Evolutionary conservation across 2,329 filamentous ascomycete genomes (phyloP), one percentile per base, ranked within the genome.

Genomic region (Microsporum ferrugineum): DNA sequence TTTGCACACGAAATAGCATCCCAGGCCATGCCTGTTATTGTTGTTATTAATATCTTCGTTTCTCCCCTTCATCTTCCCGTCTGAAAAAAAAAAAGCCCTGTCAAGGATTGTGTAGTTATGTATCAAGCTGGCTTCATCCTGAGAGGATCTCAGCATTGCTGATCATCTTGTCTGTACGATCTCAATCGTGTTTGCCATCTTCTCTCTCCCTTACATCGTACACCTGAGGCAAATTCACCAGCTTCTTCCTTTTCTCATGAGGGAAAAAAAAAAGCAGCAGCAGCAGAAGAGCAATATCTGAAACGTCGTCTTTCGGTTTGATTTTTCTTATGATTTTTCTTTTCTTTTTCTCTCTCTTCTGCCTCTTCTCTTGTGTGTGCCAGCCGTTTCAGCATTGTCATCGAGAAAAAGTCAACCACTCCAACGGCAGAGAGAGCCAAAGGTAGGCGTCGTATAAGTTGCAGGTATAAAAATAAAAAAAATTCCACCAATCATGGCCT

Each of bases 1-100:
- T 29, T 14, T 34, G 14, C 7, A 33, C 27, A 53, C 49, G 17
- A 23, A 34, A 27, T 53, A 53, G 49, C 31, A 33, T 53, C 27
- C 49, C 27, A 53, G 49, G 27, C 27, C 49, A 53, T 53, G n/a
- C 17, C 17, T n/a, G 39, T 23, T 43, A 12, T 43, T 43, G 49
- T 53, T 53, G 49, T 53, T 53, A 53, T 53, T 53, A 53, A 53
- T 53, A 53, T 53, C 12, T 33, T 7, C n/a, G 6, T 43, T n/a
- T 53, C 17, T 53, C 33, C 14, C 33, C 27, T 53, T 53, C 27
- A 23, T 49, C 45, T n/a, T n/a, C 10, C 45, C 45, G 10, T 27
- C n/a, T 47, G 49, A 14, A 14, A 51, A 53, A 53, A 27, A 53
- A 53, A 53, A 53, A 27, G 49, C 49, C 49, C 49, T 53, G 49